A percentile compares a stretch with the other conserved stretches of the same genome.
phyloP scores from a whole-genome alignment of 2,329 filamentous ascomycete genomes.

The Amesomyces nigricolor region DNA sequence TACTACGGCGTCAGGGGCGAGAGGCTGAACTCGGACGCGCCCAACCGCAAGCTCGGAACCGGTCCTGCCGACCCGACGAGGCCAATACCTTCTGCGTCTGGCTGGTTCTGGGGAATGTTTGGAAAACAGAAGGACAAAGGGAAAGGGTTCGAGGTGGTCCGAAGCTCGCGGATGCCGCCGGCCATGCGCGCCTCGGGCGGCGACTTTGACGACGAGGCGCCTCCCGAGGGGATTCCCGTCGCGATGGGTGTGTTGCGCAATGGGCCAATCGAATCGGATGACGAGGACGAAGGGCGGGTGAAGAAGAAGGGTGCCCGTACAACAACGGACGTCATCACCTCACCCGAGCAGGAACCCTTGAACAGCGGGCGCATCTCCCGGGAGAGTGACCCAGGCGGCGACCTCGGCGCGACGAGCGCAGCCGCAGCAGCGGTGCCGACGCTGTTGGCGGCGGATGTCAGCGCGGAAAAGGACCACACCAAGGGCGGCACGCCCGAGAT shows the following conservation, averaged over 20 bases:
- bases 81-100: constrained; percentile 79
- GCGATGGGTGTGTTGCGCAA: constrained; percentile 55
- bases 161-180: constrained; percentile 80
- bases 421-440: constrained; percentile 41
- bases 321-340: constrained; percentile 27
- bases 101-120: constrained; percentile 78
- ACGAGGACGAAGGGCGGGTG: constrained; percentile 41
- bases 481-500: constrained; percentile 30
- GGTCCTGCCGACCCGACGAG: constrained; percentile 92
- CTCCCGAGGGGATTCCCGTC: constrained; percentile 59
- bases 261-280: constrained; percentile 60
- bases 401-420: constrained; percentile 36
- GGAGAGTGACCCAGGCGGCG: constrained; percentile 40
- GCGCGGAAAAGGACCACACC: constrained; percentile 50
- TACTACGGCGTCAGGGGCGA: constrained; percentile 92
- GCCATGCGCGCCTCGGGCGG: constrained; percentile 56
- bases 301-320: constrained; percentile 28
- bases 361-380: constrained; percentile 43
- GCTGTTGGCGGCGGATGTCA: constrained; percentile 55
- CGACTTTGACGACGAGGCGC: constrained; percentile 60
- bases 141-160: constrained; percentile 94
- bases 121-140: constrained; percentile 87
- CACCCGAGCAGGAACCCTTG: constrained; percentile 37
- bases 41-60: constrained; percentile 80
- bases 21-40: constrained; percentile 73